Evolutionary conservation across 1,139 yeast species (phyloP), one percentile per base, ranked within the genome.

Genomic region (Blastobotrys aristatus): DNA sequence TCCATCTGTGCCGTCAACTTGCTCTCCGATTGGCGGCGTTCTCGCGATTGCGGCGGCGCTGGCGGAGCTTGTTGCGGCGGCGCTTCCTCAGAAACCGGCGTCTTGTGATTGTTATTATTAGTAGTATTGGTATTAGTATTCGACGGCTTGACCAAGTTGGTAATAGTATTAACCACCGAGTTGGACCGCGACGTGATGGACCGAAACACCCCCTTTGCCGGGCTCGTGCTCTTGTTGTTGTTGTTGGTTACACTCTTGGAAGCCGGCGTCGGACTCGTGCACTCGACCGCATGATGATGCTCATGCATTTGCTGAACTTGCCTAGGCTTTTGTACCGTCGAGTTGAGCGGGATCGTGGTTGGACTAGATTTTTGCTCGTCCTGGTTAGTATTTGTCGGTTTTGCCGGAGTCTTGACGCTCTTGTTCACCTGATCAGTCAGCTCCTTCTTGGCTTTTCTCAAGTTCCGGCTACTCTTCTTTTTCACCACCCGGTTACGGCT

Each of bases 391-490:
- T 24, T 24, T 10, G 27, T 24, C 10, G 17, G 14, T 17, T 44
- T 44, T 14, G 47, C 47, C 10, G 47, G 47, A 6, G 47, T 44
- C n/a, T 44, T 44, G 32, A 44, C 42, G 18, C 21, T n/a, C 18
- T 44, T 44, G 26, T 31, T 38, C 11, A 44, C 47, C 13, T 22
- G 24, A 8, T 38, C 34, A 5, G 47, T 21, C 27, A 37, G 29
- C 14, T 44, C 47, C 26, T 44, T 44, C 26, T 44, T 44, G 11
- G 47, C 47, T 33, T 38, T 37, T 32, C 47, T 21, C 26, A 44
- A 32, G 24, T 44, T 44, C 20, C 47, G 21, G 16, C 43, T 37
- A 5, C 26, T 14, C 31, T 44, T 44, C 43, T 44, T 44, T 32
- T 44, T 44, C 24, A 44, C 43, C 14, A 44, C 22, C 18, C 43